These are phyloP conservation scores for Lactarius pseudohatsudake DNA, from an alignment of 768 basidiomycete species.

Conservation along the genomic window DNA sequence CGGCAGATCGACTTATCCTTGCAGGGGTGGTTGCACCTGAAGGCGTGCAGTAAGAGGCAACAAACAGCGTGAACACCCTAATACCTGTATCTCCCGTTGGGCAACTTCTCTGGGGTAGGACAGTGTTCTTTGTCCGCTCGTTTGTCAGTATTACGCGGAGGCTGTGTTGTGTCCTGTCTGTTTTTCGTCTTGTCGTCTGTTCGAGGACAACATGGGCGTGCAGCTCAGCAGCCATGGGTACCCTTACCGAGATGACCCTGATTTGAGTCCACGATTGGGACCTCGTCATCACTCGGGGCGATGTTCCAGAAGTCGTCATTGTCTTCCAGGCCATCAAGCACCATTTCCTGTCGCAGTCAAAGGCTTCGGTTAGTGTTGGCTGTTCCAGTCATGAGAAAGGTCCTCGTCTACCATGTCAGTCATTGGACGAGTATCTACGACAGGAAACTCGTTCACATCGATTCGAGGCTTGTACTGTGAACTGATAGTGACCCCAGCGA, in stretches of 20 bases:
- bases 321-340: conserved; percentile 65
- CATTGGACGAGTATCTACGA: conserved; percentile 68
- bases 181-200: neutral
- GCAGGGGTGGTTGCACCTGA: conserved; percentile 78
- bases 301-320: conserved; percentile 66
- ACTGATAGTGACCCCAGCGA: conserved; percentile 62
- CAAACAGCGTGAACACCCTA: neutral
- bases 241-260: conserved; percentile 34
- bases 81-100: conserved; percentile 63
- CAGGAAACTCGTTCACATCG: conserved; percentile 57
- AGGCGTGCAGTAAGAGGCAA: neutral
- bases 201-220: neutral
- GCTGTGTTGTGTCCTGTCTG: neutral
- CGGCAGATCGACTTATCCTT: conserved; percentile 74
- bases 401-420: conserved; percentile 48
- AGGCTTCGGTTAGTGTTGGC: neutral
- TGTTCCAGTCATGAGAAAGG: neutral
- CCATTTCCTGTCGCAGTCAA: conserved; percentile 53
- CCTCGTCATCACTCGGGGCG: conserved; percentile 39
- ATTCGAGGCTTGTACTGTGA: conserved; percentile 59
- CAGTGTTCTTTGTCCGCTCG: neutral
- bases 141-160: neutral
- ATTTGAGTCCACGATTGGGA: conserved; percentile 35
- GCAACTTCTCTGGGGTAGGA: conserved; percentile 40
- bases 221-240: neutral